phyloP scores from a whole-genome alignment of 495 filamentous ascomycete genomes.

The Aspergillus affinis region DNA sequence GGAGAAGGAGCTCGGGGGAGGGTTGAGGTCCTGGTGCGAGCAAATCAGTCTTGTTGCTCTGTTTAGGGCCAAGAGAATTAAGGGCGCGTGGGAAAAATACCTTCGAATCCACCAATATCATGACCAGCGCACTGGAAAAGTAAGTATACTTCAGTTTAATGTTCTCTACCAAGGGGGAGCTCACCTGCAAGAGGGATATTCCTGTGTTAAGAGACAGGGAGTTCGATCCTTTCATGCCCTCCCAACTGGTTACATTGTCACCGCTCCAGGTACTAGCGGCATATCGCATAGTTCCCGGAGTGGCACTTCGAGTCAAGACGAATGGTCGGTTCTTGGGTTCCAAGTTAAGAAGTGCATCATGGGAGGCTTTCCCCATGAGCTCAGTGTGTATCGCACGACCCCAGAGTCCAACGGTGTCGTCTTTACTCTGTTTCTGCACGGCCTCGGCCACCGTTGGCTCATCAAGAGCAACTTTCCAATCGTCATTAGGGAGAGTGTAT shows the following conservation, averaged over 20 bases:
- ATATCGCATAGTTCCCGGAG: constrained; percentile 66
- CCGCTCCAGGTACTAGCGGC: constrained; percentile 67
- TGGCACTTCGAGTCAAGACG: constrained; percentile 66
- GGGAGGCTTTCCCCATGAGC: constrained; percentile 63
- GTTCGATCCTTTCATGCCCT: constrained; percentile 66
- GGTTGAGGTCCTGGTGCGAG: constrained; percentile 56
- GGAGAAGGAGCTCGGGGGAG: constrained; percentile 63
- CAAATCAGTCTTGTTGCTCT: constrained; percentile 4
- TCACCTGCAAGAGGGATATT: constrained; percentile 54
- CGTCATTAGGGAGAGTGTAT: constrained; percentile 63
- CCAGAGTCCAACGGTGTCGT: constrained; percentile 56
- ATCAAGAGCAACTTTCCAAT: constrained; percentile 58
- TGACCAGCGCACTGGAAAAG: constrained; percentile 58
- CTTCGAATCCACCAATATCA: constrained; percentile 71
- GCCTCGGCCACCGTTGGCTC: constrained; percentile 35
- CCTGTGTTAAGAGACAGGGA: constrained; percentile 64
- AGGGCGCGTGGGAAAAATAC: constrained; percentile 9
- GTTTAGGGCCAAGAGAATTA: neutral
- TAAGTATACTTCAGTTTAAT: neutral
- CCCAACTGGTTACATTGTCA: constrained; percentile 66
- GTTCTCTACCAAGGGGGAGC: neutral
- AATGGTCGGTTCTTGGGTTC: constrained; percentile 59
- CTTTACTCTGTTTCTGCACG: constrained; percentile 27
- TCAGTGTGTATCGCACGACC: constrained; percentile 64
- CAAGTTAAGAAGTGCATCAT: constrained; percentile 58